Base-by-base conservation (phyloP, 2,329 filamentous ascomycete genomes). In the Zasmidium citrigriseum region DNA sequence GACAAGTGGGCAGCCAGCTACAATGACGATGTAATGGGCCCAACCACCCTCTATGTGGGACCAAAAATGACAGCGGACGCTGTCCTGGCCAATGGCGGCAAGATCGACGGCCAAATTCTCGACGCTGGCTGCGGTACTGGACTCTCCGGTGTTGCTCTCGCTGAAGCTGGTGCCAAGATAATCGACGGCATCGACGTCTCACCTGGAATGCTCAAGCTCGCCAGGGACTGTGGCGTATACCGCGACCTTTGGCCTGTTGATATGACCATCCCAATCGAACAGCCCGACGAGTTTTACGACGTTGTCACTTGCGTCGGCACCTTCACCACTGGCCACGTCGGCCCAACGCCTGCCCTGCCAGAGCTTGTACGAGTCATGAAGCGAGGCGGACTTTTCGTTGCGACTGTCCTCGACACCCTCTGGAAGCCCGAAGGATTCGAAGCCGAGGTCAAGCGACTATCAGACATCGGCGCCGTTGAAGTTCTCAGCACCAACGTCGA, bases 91-190 rank as follows among this genome's bases (percentile, higher is more conserved):
- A 52, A 55, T 27, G 48, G 54, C 34, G 60, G 60, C 49, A 60
- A 58, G 25, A 41, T 63, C 22, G 44, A 55, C 29, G 60, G 60
- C n/a, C 47, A 58, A 14, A 54, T 55, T 55, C 75, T 83, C 0
- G 82, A 85, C 58, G 82, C 82, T 21, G 82, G 82, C 16, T 84
- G 82, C 58, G 82, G 82, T 4, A 84, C 81, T 0, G 82, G 82
- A 0, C 76, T 83, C 9, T 81, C 83, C 11, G 82, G 81, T 3
- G 68, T 76, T 20, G 77, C 77, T 23, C 76, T 85, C 3, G 73
- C 76, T 21, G 69, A 75, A 38, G 67, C 74, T 27, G 77, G 79
- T 2, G 77, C 76, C 2, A 73, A 73, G 38, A 70, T 73, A n/a
- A 76, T 85, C 45, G 79, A 83, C 52, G 83, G 83, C 23, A 68